Base-by-base conservation (phyloP, 2,329 filamentous ascomycete genomes). In the Venturia aucupariae region DNA sequence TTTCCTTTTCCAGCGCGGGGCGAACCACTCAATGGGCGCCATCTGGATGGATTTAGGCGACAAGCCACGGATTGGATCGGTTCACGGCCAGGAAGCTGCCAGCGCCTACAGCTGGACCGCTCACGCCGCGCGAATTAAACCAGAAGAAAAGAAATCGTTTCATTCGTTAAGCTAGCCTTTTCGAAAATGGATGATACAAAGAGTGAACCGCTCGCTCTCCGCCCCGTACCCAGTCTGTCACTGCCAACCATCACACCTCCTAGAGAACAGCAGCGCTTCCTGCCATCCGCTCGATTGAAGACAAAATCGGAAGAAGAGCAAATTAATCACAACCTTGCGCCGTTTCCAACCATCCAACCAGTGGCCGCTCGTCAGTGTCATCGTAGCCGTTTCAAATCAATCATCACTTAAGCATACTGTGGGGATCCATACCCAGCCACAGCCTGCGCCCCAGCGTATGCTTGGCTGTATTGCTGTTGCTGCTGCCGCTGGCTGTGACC, bases 91-190 rank as follows among this genome's bases (percentile, higher is more conserved):
- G 19, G 41, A 60, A 27, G 19, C 15, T 55, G 51, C 51, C 35
- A 51, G 62, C 61, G 46, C 61, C 35, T 46, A 46, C 30, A 57
- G 61, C 8, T 38, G 41, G 44, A 62, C 44, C 32, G 32, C 44
- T n/a, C 44, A 51, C 27, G 41, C 30, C 60, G 32, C 51, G 24
- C 38, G 27, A 64, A 64, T 60, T 27, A 48, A 64, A 42, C 35
- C 24, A 57, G 35, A 22, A 64, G 57, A 30, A 61, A 64, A 64
- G 59, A 61, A 60, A 19, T 64, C 55, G 41, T 64, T 64, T 64
- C 63, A 64, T 64, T 64, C 63, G 55, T 64, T 61, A 64, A 42
- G 24, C 15, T 41, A 19, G 55, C 5, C 41, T 22, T 11, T 2
- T 27, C 32, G 38, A 35, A 51, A 51, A 55, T 39, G 35, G 35